These are phyloP conservation scores for Aureobasidium subglaciale DNA, from an alignment of 2,329 filamentous ascomycete genomes.

Conservation along the genomic window DNA sequence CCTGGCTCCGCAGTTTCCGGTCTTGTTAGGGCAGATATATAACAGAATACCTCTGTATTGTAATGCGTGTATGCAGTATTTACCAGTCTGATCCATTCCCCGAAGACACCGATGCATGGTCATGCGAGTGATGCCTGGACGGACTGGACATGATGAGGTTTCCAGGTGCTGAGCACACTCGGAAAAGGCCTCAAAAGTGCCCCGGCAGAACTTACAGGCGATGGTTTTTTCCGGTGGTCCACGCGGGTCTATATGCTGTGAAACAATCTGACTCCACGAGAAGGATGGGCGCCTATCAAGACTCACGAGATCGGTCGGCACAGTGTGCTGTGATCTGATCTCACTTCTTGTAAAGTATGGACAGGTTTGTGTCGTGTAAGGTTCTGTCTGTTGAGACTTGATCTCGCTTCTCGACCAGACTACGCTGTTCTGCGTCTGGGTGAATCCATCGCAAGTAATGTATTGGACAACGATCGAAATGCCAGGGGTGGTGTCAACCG, in stretches of 20 bases:
- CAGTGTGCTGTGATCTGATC: too few relatives aligned
- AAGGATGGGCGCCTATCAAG: too few relatives aligned
- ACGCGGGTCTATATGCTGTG: background rate
- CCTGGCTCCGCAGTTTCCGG: slow-evolving; percentile 18
- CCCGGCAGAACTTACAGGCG: background rate
- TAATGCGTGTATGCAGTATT: background rate
- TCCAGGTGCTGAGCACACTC: background rate
- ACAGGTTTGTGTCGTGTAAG: background rate
- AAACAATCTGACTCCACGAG: background rate
- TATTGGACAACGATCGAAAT: too few relatives aligned
- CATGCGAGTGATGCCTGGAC: too few relatives aligned
- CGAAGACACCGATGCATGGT: background rate
- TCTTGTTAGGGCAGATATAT: slow-evolving; percentile 38
- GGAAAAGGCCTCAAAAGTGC: background rate
- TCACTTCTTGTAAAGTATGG: too few relatives aligned
- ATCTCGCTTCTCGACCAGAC: too few relatives aligned
- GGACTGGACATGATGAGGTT: background rate
- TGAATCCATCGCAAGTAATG: too few relatives aligned
- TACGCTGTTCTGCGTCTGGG: too few relatives aligned
- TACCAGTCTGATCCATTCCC: too few relatives aligned
- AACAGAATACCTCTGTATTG: slow-evolving; percentile 19
- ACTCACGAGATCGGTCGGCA: too few relatives aligned
- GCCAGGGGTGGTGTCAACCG: too few relatives aligned
- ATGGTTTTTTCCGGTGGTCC: background rate
- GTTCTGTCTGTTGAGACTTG: background rate